Evolutionary conservation across 129 eudicot genomes (phyloP).

Genomic region (Flaveria ramosissima): DNA sequence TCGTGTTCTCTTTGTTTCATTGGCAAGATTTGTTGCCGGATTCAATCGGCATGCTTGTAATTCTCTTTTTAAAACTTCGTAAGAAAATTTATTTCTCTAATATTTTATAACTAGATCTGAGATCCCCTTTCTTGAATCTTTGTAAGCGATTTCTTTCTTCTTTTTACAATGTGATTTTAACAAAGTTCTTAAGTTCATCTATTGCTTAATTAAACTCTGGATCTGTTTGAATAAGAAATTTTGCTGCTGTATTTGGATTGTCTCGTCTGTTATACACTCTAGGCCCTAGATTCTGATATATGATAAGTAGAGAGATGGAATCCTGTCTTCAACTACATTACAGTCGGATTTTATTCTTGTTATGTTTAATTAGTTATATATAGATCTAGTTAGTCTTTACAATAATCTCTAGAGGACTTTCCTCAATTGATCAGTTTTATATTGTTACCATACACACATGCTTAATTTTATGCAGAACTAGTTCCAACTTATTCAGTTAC

Average conservation of each 20-base stretch:
- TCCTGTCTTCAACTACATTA: conserved; percentile 17
- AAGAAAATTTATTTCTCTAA: conserved; percentile 16
- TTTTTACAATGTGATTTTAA: conserved; percentile 6
- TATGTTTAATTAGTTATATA: not conserved
- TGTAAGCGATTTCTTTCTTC: not conserved
- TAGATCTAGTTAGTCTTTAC: not conserved
- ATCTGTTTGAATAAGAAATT: conserved; percentile 16
- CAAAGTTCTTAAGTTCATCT: conserved; percentile 6
- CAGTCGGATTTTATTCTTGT: not conserved
- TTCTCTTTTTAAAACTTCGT: not conserved
- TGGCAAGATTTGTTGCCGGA: conserved; percentile 11
- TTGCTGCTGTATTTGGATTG: conserved; percentile 22
- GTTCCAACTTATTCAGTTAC: conserved; percentile 7
- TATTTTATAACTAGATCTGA: not conserved
- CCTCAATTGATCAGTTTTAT: conserved; percentile 8
- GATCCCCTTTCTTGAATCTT: conserved; percentile 9
- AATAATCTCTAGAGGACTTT: conserved; percentile 3
- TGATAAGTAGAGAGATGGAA: conserved; percentile 27
- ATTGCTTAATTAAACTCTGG: conserved; percentile 23
- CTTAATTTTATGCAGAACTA: conserved; percentile 9
- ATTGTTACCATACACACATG: conserved; percentile 4
- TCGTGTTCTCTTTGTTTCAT: not conserved
- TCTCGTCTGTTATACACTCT: conserved; percentile 4
- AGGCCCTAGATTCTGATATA: conserved; percentile 30
- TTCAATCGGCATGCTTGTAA: not conserved